Base-by-base conservation (phyloP, 495 filamentous ascomycete genomes). In the Paragyromitra xinjiangensis region DNA sequence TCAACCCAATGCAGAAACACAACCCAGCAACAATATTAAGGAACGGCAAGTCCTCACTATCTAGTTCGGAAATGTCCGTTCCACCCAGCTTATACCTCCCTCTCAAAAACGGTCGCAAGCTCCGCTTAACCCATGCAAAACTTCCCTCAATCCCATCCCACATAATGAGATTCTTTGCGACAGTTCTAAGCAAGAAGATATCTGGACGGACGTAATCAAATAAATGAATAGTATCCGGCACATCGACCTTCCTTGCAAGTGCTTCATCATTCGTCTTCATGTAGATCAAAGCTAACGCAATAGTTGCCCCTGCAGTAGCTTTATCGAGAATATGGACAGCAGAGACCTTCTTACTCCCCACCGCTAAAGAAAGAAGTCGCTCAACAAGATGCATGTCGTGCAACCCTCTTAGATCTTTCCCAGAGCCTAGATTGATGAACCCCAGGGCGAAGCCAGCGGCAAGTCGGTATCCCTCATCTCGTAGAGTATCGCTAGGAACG, bases 191-290 rank as follows among this genome's bases (percentile, higher is more conserved):
- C 3, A 99, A 88, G 81, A 98, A 91, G 34, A 97, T 90, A 84
- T 99, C 95, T 0, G 95, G 95, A 14, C 95, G 90, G 26, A 98
- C 90, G 82, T 98, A 97, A 81, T 98, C 96, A 82, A 97, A 97
- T 64, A 97, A 92, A 69, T 94, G 87, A 16, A 91, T 85, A 0
- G 94, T 93, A 78, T 97, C 92, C 5, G 96, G 95, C 0, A 98
- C 90, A 82, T 98, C 93, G 48, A 99, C 91, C 85, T 97, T 98
- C 68, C 90, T 89, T 3, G 95, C 96, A 59, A 99, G 86, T n/a
- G 90, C 89, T 67, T 91, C 88, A 80, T 99, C 92, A 69, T 95
- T 92, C 0, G 96, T 93, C 83, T 98, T 98, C 94, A 99, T 96
- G 83, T 94, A 99, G 58, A 98, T 95, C 51, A 98, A 88, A n/a